These are phyloP conservation scores for Silene conica DNA, from an alignment of 148 eudicot species.

Conservation along the genomic window DNA sequence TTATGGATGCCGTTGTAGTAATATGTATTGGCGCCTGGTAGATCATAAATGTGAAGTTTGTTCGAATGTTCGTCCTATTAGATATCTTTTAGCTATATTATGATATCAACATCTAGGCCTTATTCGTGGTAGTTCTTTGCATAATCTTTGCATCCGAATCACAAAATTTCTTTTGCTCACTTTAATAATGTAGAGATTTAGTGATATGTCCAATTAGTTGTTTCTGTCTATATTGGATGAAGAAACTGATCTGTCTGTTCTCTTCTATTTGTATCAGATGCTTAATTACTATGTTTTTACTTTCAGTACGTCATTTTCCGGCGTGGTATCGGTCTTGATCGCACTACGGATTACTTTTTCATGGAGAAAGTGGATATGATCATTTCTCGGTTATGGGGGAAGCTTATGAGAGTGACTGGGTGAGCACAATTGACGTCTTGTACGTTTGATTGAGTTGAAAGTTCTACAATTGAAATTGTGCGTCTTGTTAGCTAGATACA, in stretches of 20 bases:
- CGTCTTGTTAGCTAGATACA: not conserved
- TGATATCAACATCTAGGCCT: too few relatives aligned
- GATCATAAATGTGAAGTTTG: too few relatives aligned
- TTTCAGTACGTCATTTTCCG: conserved; percentile 61
- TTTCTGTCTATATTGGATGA: not conserved
- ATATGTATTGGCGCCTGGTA: too few relatives aligned
- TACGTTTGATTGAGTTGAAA: not conserved
- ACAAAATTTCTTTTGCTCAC: too few relatives aligned
- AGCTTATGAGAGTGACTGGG: conserved; percentile 74
- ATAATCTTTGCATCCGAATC: too few relatives aligned
- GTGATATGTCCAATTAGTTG: too few relatives aligned
- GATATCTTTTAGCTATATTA: too few relatives aligned
- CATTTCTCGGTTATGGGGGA: conserved; percentile 72
- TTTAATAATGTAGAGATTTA: too few relatives aligned
- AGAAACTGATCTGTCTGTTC: not conserved
- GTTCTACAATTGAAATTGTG: not conserved
- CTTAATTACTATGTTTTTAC: not conserved
- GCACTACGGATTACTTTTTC: conserved; percentile 75
- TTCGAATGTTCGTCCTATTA: too few relatives aligned
- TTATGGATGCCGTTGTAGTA: too few relatives aligned
- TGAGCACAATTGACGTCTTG: conserved; percentile 16
- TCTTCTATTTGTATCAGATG: not conserved
- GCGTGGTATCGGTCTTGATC: conserved; percentile 95
- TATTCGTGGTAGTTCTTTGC: too few relatives aligned
- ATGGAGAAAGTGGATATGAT: conserved; percentile 95